Base-by-base conservation (phyloP, 2,329 filamentous ascomycete genomes). In the Colletotrichum scovillei region DNA sequence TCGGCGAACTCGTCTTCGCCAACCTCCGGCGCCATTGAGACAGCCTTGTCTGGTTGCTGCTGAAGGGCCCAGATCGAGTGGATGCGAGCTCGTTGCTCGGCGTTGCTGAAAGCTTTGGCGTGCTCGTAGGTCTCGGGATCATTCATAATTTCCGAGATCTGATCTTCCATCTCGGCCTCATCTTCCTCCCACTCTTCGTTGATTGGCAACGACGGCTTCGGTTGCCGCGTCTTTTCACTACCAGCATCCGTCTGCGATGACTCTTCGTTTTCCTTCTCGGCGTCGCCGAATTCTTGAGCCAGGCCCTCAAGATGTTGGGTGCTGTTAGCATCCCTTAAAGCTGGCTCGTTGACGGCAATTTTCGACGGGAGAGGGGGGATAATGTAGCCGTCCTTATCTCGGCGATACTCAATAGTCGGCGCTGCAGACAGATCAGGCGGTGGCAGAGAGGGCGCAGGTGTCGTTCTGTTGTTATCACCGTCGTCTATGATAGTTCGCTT, bases 1-100 rank as follows among this genome's bases (percentile, higher is more conserved):
- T 97, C 92, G 49, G 92, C 94, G 78, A 98, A 98, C 79, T 98
- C 95, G 70, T 93, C 90, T 70, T 94, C 93, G 63, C 89, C 91
- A 24, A 97, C 92, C 66, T 93, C 91, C 7, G 89, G 87, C 30
- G 89, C 87, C 86, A 91, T 91, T 24, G 87, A 88, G 12, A 88
- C 85, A 35, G 84, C 83, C 76, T 84, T 87, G 38, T 79, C 82
- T 1, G 86, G 87, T 32, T 84, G 86, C 73, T 85, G 84, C 19
- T 86, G 83, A 22, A 88, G 83, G 32, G 86, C 87, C 80, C 87
- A 86, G 63, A 87, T 83, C 2, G 87, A 87, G 82, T 88, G 88
- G 19, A 89, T 86, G 6, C 84, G 84, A 2, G 88, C 89, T 24
- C 88, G 85, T 74, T 90, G 86, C 73, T 89, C 86, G 5, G 90